Evolutionary conservation across 176 grass and related monocot species (phyloP).

Genomic region (Cymbopogon citratus): DNA sequence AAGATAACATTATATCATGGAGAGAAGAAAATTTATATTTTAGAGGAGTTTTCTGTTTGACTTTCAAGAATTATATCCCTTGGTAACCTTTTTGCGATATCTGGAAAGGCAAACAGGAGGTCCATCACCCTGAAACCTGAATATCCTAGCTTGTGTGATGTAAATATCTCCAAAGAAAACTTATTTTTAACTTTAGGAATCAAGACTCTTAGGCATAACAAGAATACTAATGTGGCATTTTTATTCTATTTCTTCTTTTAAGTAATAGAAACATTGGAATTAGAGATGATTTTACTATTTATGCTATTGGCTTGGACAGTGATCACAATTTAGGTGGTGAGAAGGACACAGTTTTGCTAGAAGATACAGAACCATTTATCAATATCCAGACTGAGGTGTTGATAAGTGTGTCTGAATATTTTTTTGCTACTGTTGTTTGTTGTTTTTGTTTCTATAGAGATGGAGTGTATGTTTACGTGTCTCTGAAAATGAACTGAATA

Average conservation of each 20-base stretch:
- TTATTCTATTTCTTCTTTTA: neutral
- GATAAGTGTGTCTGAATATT: neutral
- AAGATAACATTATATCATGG: neutral
- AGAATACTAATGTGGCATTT: neutral
- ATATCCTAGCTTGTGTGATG: neutral
- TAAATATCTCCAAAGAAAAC: neutral
- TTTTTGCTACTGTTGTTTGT: neutral
- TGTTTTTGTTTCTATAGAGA: neutral
- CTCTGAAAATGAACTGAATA: neutral
- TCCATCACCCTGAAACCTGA: neutral
- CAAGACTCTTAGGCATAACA: neutral
- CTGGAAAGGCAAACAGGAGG: neutral
- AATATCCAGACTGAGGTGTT: neutral
- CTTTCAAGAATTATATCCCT: neutral
- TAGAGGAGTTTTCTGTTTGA: neutral
- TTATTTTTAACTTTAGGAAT: neutral
- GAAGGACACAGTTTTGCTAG: neutral
- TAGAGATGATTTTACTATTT: neutral
- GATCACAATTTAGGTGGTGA: neutral
- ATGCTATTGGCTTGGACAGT: neutral
- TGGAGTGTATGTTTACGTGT: neutral
- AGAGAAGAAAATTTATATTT: neutral
- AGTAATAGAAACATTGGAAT: neutral
- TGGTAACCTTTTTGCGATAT: neutral
- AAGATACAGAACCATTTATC: neutral